A percentile compares a stretch with the other conserved stretches of the same genome.
Conservation (phyloP, 2,329 filamentous ascomycete genomes). For the Alternaria triticimaculans region DNA sequence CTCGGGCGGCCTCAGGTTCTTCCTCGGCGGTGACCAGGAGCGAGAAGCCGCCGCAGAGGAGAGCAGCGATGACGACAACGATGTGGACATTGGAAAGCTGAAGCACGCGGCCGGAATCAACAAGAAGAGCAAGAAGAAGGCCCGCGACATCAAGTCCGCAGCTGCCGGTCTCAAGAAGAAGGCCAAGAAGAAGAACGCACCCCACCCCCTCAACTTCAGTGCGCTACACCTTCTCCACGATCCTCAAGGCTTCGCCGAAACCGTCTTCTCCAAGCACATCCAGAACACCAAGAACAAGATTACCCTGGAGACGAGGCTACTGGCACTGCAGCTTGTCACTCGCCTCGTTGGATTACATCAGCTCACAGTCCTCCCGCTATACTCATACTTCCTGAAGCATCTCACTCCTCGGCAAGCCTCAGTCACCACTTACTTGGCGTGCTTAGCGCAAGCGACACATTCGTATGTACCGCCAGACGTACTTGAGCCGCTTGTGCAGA, state of each 20-base stretch:
- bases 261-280: constrained; percentile 87
- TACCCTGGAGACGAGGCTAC: constrained; percentile 83
- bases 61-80: constrained; percentile 76
- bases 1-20: constrained; percentile 86
- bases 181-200: constrained; percentile 86
- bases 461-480: constrained; percentile 90
- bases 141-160: constrained; percentile 79
- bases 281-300: constrained; percentile 86
- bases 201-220: constrained; percentile 92
- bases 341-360: constrained; percentile 92
- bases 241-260: constrained; percentile 91
- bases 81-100: constrained; percentile 78
- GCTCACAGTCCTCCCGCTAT: constrained; percentile 85
- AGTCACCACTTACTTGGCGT: constrained; percentile 92
- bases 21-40: constrained; percentile 94
- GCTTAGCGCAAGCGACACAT: constrained; percentile 89
- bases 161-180: constrained; percentile 78
- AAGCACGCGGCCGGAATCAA: constrained; percentile 89
- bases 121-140: constrained; percentile 93
- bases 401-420: constrained; percentile 66
- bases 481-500: constrained; percentile 86
- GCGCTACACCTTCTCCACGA: constrained; percentile 93
- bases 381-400: constrained; percentile 69
- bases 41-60: constrained; percentile 86
- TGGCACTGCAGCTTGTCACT: constrained; percentile 90